Percentiles rank a stretch among this genome's conserved stretches.
Conservation (phyloP, 2,329 filamentous ascomycete genomes). For the Verticillium dahliae region DNA sequence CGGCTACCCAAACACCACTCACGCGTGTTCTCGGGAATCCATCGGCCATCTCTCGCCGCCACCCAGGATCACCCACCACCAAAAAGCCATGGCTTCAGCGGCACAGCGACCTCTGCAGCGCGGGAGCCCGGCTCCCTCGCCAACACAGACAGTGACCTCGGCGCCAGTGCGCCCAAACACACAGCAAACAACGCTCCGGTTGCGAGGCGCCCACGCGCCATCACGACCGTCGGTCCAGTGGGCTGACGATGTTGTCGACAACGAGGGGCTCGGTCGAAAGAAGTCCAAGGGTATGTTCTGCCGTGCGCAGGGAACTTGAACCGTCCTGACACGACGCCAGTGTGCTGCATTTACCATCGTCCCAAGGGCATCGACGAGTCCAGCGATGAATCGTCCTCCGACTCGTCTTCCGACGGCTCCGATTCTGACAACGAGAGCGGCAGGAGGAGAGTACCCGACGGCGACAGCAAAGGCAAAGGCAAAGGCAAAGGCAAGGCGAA, state of each 20-base stretch:
- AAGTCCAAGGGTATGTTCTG: conserved; percentile 72
- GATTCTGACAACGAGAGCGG: conserved; percentile 35
- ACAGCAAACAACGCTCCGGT: conserved; percentile 37
- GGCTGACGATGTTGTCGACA: conserved; percentile 90
- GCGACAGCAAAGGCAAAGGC: conserved; percentile 27
- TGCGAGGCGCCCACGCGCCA: conserved; percentile 41
- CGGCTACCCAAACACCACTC: no score
- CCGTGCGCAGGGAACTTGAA: not conserved
- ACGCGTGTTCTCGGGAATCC: no score
- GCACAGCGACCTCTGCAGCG: conserved; percentile 4
- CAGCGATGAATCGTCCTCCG: conserved; percentile 58
- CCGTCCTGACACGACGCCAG: conserved; percentile 34
- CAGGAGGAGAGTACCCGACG: conserved; percentile 12
- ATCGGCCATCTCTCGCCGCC: no score
- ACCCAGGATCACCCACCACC: not conserved
- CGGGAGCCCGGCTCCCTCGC: conserved; percentile 13
- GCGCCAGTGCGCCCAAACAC: conserved; percentile 17
- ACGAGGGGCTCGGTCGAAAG: conserved; percentile 90
- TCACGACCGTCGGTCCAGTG: conserved; percentile 68
- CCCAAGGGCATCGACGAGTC: conserved; percentile 77
- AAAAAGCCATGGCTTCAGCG: not conserved
- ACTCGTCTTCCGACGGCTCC: conserved; percentile 45
- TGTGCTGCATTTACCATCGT: conserved; percentile 98
- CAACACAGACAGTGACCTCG: conserved; percentile 27
- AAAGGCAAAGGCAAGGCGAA: conserved; percentile 33